Conservation (phyloP, 2,329 filamentous ascomycete species). For the Penicillium concentricum region DNA sequence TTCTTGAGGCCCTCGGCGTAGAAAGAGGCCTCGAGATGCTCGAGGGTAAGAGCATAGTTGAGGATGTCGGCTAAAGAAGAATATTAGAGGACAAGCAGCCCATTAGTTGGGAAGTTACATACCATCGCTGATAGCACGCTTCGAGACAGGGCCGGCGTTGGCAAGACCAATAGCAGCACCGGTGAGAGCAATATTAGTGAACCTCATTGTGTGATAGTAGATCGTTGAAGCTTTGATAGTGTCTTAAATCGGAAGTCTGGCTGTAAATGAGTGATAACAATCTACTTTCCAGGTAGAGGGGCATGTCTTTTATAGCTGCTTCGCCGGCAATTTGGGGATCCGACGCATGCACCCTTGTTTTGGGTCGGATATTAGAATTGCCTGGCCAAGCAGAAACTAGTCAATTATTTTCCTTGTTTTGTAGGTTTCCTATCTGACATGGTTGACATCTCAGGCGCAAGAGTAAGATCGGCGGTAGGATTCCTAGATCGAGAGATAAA, state of each 20-base stretch:
- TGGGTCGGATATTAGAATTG: background rate
- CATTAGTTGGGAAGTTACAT: background rate
- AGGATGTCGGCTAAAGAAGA: conserved; percentile 18
- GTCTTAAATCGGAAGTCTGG: background rate
- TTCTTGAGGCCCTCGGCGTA: conserved; percentile 61
- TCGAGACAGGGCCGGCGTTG: conserved; percentile 9
- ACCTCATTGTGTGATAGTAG: conserved; percentile 6
- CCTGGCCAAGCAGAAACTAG: background rate
- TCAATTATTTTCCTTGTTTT: background rate
- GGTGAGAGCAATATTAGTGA: conserved; percentile 12
- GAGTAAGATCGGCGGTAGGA: background rate
- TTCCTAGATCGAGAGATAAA: background rate
- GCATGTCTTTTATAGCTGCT: background rate
- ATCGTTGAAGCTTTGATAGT: no score
- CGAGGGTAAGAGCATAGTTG: conserved; percentile 40
- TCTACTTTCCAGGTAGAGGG: background rate
- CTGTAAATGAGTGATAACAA: background rate
- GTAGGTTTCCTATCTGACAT: background rate
- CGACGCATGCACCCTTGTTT: background rate
- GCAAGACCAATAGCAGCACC: conserved; percentile 8
- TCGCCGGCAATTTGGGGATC: background rate
- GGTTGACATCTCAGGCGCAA: background rate
- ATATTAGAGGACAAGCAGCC: background rate
- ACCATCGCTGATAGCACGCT: conserved; percentile 15
- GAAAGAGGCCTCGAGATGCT: conserved; percentile 62